phyloP scores from a whole-genome alignment of 257 asterid genomes.

The Penstemon newberryi region DNA sequence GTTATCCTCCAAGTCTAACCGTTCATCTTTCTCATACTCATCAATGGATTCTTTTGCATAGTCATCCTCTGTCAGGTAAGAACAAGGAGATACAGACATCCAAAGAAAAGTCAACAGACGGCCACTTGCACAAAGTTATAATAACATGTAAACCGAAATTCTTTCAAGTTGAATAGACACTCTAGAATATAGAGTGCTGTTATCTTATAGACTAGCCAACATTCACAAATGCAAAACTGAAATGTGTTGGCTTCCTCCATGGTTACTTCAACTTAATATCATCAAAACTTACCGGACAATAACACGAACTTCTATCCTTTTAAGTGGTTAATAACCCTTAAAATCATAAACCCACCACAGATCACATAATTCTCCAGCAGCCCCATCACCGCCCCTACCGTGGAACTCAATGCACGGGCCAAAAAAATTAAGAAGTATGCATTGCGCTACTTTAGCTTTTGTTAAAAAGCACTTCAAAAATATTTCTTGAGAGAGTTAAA shows the following conservation, averaged over 20 bases:
- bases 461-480: too few species aligned
- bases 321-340: too few species aligned
- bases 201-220: not conserved
- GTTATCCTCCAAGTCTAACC: slow-evolving; percentile 90
- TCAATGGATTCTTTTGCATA: slow-evolving; percentile 63
- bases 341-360: too few species aligned
- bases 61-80: slow-evolving; percentile 56
- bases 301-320: too few species aligned
- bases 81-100: slow-evolving; percentile 33
- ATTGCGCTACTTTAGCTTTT: too few species aligned
- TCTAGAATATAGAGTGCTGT: not conserved
- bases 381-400: too few species aligned
- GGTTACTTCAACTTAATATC: slow-evolving; percentile 6
- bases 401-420: too few species aligned
- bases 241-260: not conserved
- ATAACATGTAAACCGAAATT: slow-evolving; percentile 4
- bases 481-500: too few species aligned
- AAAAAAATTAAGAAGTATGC: too few species aligned
- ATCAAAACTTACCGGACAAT: not conserved
- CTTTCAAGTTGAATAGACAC: slow-evolving; percentile 12
- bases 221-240: not conserved
- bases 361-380: too few species aligned
- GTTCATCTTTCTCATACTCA: slow-evolving; percentile 77
- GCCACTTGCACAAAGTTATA: slow-evolving; percentile 13
- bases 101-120: slow-evolving; percentile 33